Evolutionary conservation across 192 early-diverging fungal genomes (phyloP), one percentile per base, ranked within the genome.

Genomic region (Chytriomyces sp.): DNA sequence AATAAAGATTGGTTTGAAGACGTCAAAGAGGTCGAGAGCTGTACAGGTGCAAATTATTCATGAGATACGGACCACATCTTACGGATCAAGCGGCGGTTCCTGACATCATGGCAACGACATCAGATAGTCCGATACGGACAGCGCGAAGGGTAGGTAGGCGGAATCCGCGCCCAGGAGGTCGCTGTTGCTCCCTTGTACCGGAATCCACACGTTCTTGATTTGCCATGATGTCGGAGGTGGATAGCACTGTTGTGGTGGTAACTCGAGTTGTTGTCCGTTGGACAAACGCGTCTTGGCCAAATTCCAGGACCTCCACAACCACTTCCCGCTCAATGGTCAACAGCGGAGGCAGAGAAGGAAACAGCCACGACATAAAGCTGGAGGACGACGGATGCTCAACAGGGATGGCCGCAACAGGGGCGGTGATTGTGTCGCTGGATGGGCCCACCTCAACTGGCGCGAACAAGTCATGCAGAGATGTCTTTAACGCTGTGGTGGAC

Each of bases 391-490:
- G 68, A 70, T 70, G 54, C 56, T 17, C 56, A 28, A 59, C 56
- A 31, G 68, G 39, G 2, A 34, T 22, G n/a, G 7, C 36, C 37
- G 19, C 54, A 22, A 39, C 4, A 37, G 56, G 37, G 7, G 39
- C 25, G 2, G 3, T 55, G 22, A 44, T 39, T 7, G 65, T 8
- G 52, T 33, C 65, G 10, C 36, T 39, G 8, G 55, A 32, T 7
- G 56, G 39, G 10, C 30, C 10, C n/a, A 70, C 57, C 41, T 70
- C 68, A 19, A 57, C 38, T 5, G 68, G 68, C 1, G 68, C 68
- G 44, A 70, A 70, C 36, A 70, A 41, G 59, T 70, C 68, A 32
- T 70, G 68, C 19, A 70, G n/a, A 10, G 68, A 70, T 1, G 68
- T 26, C 31, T 19, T 31, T 5, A 70, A 59, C 8, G 39, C 31